Evolutionary conservation across 176 grass and related monocot genomes (phyloP), one percentile per base, ranked within the genome.

Genomic region (Ensete ventricosum): DNA sequence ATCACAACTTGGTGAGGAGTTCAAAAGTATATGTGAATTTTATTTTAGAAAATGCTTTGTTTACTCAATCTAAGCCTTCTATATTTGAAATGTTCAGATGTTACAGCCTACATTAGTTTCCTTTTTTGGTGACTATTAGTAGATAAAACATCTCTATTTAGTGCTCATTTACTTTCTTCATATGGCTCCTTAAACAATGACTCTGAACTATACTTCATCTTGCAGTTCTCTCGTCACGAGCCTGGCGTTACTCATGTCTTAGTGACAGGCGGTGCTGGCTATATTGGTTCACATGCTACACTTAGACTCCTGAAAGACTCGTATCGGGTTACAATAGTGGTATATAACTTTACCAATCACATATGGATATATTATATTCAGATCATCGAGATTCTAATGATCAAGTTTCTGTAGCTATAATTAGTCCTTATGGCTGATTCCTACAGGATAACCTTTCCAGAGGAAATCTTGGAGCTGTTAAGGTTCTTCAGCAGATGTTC

Each of bases 311-410:
- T 99, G 76, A 94, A 69, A 54, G 95, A 99, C 52, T 87, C 84
- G 1, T 91, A 99, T 78, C 86, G 95, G 66, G 95, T 99, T 73
- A 94, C 95, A 49, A 94, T 99, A 86, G 95, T 99, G 95, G 95
- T 99, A 93, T 85, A 73, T 78, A 20, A 79, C 76, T 50, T 80
- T 71, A 54, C 72, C 12, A 19, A 57, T 19, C 22, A 74, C 11
- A 16, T 26, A 43, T 43, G 34, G 34, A 43, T 43, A 43, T 43
- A 43, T 6, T 34, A 34, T 34, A 34, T 26, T 27, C 9, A 53
- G 13, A 22, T 25, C 11, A 12, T 17, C 0, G 7, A 55, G 52
- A 10, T 9, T 10, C 20, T 11, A 22, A 4, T 72, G 2, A 22
- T 19, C 1, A 12, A 72, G 13, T 23, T 29, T 14, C 1, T 55